Evolutionary conservation across 1,284 basidiomycete genomes (phyloP), one percentile per base, ranked within the genome.

Genomic region (Hemileccinum hortonii): DNA sequence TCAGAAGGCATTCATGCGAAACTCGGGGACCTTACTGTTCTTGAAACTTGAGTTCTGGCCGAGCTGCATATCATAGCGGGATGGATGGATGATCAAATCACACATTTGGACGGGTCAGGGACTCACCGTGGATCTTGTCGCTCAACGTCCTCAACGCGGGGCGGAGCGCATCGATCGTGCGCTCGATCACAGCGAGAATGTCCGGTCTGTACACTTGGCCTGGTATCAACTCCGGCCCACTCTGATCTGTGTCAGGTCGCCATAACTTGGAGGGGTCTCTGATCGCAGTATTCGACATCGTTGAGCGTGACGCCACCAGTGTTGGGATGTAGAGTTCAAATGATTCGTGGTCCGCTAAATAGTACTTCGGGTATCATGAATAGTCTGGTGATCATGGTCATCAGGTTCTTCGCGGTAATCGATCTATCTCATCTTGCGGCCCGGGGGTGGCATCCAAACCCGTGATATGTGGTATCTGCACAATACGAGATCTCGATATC

Each of bases 71-170:
- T 37, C 22, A 18, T 33, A 3, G 24, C 42, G 14, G 39, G 14
- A 15, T 40, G 19, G 12, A 38, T n/a, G n/a, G 19, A 38, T 38
- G 37, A 22, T 22, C 21, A 22, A 19, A 4, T 6, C 36, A 19
- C 10, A 19, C 36, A n/a, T 19, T 24, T 16, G 39, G 16, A 16
- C 22, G 22, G 14, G 8, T 21, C 18, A 14, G 6, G 6, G 22
- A 32, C 49, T 49, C 22, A 83, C 85, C 77, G 60, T 87, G 86
- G 19, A 91, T 88, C 61, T 86, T 81, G 24, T 88, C 66, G 63
- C 84, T 90, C 18, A 90, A 69, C 42, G 66, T 66, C 44, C 84
- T 73, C 52, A 90, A 69, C 49, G 83, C 79, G 0, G 66, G 66
- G 50, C 80, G 75, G n/a, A 86, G 69, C 11, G 65, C 72, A 49